Conservation (phyloP, 2,329 filamentous ascomycete genomes). For the Erysiphe neolycopersici region DNA sequence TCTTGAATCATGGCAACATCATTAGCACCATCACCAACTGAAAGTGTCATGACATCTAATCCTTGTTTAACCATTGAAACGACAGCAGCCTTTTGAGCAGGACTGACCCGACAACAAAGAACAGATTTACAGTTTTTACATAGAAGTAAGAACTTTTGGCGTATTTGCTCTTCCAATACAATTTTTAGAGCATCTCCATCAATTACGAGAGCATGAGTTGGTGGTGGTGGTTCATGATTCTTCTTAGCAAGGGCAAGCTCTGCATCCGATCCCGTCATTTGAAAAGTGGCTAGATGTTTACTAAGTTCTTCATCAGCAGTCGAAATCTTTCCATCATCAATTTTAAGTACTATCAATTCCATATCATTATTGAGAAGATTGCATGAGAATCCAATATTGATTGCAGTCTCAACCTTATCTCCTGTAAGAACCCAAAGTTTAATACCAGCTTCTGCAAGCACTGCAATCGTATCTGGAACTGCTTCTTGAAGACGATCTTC, state of each 20-base stretch:
- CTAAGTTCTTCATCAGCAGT: conserved; percentile 47
- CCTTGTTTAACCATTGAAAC: conserved; percentile 88
- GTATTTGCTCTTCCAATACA: conserved; percentile 55
- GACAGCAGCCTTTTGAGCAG: conserved; percentile 90
- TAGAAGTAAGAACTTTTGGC: conserved; percentile 77
- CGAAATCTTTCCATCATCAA: conserved; percentile 42
- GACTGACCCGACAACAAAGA: conserved; percentile 88
- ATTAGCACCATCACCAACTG: conserved; percentile 81
- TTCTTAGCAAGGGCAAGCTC: conserved; percentile 55
- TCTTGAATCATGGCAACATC: conserved; percentile 97
- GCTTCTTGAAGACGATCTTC: conserved; percentile 93
- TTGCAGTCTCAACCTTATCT: conserved; percentile 96
- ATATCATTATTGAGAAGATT: conserved; percentile 94
- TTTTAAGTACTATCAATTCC: conserved; percentile 78
- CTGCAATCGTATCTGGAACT: conserved; percentile 79
- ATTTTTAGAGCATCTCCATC: conserved; percentile 84
- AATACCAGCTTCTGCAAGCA: conserved; percentile 80
- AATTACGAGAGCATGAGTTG: conserved; percentile 81
- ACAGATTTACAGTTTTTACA: conserved; percentile 96
- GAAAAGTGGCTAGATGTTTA: conserved; percentile 43
- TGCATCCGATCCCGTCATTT: conserved; percentile 58
- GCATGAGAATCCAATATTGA: conserved; percentile 98
- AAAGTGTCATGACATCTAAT: conserved; percentile 84
- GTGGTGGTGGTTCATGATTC: conserved; percentile 61
- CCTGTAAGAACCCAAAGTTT: conserved; percentile 97